Evolutionary conservation across 1,139 yeast genomes (phyloP).

Genomic region (Pichia sp.): DNA sequence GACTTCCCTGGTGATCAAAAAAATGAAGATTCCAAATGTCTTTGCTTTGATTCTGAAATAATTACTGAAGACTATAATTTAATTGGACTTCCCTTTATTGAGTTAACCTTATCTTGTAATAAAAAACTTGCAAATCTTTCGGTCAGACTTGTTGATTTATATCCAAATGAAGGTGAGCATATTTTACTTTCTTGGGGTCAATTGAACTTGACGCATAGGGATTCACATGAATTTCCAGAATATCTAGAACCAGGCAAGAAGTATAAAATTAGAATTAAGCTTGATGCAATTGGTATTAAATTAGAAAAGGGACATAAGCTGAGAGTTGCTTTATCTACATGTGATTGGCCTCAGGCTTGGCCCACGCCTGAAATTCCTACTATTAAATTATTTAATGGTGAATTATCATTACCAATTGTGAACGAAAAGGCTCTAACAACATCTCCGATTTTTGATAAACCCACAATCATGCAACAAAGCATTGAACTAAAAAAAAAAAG

Average conservation of each 20-base stretch:
- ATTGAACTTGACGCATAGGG: constrained; percentile 34
- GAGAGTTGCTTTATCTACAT: constrained; percentile 34
- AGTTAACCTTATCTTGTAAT: constrained; percentile 31
- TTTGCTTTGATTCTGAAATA: constrained; percentile 30
- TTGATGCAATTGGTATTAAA: constrained; percentile 35
- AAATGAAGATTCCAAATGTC: constrained; percentile 34
- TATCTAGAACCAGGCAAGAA: constrained; percentile 27
- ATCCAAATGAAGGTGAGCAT: constrained; percentile 31
- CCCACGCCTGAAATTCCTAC: constrained; percentile 35
- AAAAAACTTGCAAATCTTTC: constrained; percentile 33
- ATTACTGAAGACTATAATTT: constrained; percentile 25
- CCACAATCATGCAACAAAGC: constrained; percentile 27
- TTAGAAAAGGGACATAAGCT: constrained; percentile 32
- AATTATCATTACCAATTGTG: constrained; percentile 27
- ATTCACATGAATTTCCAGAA: constrained; percentile 36
- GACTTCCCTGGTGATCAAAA: constrained; percentile 40
- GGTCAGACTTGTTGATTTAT: constrained; percentile 33
- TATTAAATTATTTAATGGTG: constrained; percentile 27
- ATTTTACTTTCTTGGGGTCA: constrained; percentile 39
- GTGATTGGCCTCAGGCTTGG: constrained; percentile 42
- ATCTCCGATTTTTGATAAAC: constrained; percentile 28
- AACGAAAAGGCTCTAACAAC: constrained; percentile 14
- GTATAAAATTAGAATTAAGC: constrained; percentile 30
- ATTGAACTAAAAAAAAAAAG: constrained; percentile 28
- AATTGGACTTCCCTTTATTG: constrained; percentile 34